These are phyloP conservation scores for Globisporangium ultimum DNA, from an alignment of 352 stramenopile species.

Conservation along the genomic window DNA sequence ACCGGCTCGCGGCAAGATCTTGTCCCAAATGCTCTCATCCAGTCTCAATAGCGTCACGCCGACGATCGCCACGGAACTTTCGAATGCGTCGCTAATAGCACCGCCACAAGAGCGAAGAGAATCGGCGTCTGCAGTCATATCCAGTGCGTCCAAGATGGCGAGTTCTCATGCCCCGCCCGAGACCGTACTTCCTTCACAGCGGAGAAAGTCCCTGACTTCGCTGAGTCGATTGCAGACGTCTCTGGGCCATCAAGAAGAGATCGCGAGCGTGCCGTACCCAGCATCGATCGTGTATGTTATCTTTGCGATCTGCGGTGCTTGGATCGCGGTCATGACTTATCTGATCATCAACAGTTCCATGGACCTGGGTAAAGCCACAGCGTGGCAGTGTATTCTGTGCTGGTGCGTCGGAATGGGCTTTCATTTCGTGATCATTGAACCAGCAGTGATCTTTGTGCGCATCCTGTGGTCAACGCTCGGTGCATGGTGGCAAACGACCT, in stretches of 20 bases:
- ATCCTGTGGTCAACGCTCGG: constrained; percentile 51
- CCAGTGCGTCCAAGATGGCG: constrained; percentile 10
- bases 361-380: constrained; percentile 38
- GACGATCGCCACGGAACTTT: constrained; percentile 44
- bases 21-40: constrained; percentile 50
- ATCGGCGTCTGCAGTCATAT: neutral
- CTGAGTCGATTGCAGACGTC: neutral
- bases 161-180: neutral
- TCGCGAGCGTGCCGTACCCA: constrained; percentile 52
- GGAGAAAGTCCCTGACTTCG: constrained; percentile 11
- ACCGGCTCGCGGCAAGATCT: constrained; percentile 60
- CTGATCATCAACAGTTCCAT: constrained; percentile 41
- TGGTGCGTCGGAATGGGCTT: constrained; percentile 44
- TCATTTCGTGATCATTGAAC: constrained; percentile 52
- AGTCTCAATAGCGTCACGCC: constrained; percentile 56
- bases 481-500: constrained; percentile 53
- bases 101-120: neutral
- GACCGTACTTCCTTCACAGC: neutral
- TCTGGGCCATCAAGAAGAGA: constrained; percentile 8
- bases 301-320: constrained; percentile 39
- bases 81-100: constrained; percentile 15
- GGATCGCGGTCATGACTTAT: constrained; percentile 38
- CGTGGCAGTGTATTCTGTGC: constrained; percentile 48
- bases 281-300: constrained; percentile 59
- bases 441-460: constrained; percentile 36